Evolutionary conservation across 306 rosid species (phyloP), one percentile per base, ranked within the genome.

Genomic region (Sicyos baderoa): DNA sequence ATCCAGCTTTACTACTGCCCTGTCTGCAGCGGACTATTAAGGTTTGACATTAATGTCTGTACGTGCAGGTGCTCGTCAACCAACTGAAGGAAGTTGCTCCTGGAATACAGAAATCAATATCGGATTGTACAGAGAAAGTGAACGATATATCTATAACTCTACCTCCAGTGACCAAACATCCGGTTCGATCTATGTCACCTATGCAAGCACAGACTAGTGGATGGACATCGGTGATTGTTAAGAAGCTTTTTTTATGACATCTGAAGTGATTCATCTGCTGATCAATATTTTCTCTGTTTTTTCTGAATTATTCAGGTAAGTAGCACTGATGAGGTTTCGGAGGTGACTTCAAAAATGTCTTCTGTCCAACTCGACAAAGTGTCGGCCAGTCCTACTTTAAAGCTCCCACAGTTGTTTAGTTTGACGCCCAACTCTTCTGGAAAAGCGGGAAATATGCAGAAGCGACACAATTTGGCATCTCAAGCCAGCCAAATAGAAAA

Each of bases 41-140:
- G 40, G 55, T 66, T 14, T 35, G 12, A 66, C 40, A 45, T 13
- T 35, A 22, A 66, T 48, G 54, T 37, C 75, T 72, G 65, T 63
- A 54, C 76, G 57, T 73, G 76, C 78, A 94, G 99, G 99, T 88
- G 51, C 96, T 94, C 74, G 84, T 90, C 75, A 94, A 94, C 77
- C 99, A 94, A 86, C 87, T 94, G 76, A 94, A 90, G 83, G 97
- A 94, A 22, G 99, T 94, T 80, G 95, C 99, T 82, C 99, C 99
- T 5, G 75, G 95, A 68, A 90, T 94, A 75, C 96, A 90, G 75
- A 86, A 82, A 76, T 90, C 99, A 74, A 94, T 94, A 73, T 85
- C 97, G 66, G 97, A 94, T 63, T 94, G 97, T 86, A 88, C 97
- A 25, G 99, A 90, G 75, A 84, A 86, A 80, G 99, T 90, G 65